Evolutionary conservation across 129 eudicot species (phyloP).

Genomic region (Solidago caesia): DNA sequence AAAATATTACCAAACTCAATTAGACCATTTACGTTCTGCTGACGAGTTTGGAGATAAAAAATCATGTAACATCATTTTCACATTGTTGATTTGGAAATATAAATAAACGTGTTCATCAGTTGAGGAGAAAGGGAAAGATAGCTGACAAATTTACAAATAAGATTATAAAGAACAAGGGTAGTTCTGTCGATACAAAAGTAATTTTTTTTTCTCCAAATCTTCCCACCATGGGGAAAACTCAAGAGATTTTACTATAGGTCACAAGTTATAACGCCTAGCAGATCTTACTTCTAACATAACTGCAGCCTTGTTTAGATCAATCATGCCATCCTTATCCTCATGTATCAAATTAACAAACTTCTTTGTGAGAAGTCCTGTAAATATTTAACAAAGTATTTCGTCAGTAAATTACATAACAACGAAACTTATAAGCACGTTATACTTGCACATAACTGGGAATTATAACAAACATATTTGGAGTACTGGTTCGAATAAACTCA

Average conservation of each 20-base stretch:
- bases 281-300: slow-evolving; percentile 50
- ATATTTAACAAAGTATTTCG: slow-evolving; percentile 9
- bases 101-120: neutral
- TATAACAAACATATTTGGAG: slow-evolving; percentile 10
- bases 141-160: neutral
- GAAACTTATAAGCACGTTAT: neutral
- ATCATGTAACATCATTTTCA: no score
- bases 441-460: neutral
- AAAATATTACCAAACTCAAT: neutral
- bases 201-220: neutral
- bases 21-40: no score
- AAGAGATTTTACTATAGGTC: neutral
- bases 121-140: neutral
- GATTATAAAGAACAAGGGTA: neutral
- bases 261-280: slow-evolving; percentile 2
- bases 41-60: no score
- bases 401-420: neutral
- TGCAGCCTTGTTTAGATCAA: slow-evolving; percentile 71
- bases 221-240: neutral
- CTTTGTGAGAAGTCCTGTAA: slow-evolving; percentile 71
- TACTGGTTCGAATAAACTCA: slow-evolving; percentile 28
- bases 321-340: slow-evolving; percentile 55
- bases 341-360: slow-evolving; percentile 60
- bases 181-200: neutral
- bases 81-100: neutral